phyloP scores from a whole-genome alignment of 257 asterid genomes.

The Penstemon newberryi region DNA sequence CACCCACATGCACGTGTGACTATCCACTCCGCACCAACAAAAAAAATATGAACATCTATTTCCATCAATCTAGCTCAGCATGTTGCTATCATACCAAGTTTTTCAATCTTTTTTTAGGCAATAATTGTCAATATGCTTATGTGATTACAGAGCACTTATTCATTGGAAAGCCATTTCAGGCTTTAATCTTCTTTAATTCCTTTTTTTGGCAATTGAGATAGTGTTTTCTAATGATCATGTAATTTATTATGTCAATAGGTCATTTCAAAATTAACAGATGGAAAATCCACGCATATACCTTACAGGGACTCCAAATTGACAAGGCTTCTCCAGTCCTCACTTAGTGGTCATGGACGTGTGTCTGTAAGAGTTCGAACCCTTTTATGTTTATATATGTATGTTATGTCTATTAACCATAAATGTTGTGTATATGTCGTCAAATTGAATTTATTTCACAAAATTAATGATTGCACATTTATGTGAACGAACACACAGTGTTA shows the following conservation, averaged over 20 bases:
- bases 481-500: constrained; percentile 6
- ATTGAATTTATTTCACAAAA: not conserved
- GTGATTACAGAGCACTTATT: constrained; percentile 15
- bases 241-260: constrained; percentile 58
- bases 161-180: constrained; percentile 5
- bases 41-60: not conserved
- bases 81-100: constrained; percentile 19
- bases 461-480: constrained; percentile 1
- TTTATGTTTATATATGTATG: constrained; percentile 21
- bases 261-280: constrained; percentile 93
- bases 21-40: too few relatives aligned
- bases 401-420: constrained; percentile 13
- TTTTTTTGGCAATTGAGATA: constrained; percentile 11
- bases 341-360: constrained; percentile 97
- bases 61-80: constrained; percentile 1
- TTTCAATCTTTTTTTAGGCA: not conserved
- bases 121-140: constrained; percentile 18
- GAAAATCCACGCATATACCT: constrained; percentile 82
- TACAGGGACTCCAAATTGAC: constrained; percentile 98
- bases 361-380: constrained; percentile 62
- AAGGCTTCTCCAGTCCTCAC: constrained; percentile 94
- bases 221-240: constrained; percentile 31
- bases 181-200: constrained; percentile 20
- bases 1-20: not conserved
- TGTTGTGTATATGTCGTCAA: constrained; percentile 10